These are phyloP conservation scores for Reticulascus tulasneorum DNA, from an alignment of 2,329 filamentous ascomycete genomes.

Conservation along the genomic window DNA sequence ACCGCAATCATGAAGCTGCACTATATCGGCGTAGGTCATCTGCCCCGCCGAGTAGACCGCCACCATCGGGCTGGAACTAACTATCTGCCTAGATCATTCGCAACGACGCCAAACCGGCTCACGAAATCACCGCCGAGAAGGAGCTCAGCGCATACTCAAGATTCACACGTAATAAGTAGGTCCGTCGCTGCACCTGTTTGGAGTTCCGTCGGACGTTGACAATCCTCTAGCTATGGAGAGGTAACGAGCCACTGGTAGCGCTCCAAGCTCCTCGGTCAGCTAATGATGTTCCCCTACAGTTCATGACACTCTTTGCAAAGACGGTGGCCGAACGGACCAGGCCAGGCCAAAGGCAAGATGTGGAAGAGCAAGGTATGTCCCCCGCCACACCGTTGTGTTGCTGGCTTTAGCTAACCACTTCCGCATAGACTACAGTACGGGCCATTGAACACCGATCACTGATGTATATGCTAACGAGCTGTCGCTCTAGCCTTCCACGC, in stretches of 20 bases:
- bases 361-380: slow-evolving; percentile 69
- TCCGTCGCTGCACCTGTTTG: too few species aligned
- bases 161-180: slow-evolving; percentile 71
- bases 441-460: too few species aligned
- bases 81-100: slow-evolving; percentile 62
- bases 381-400: neutral
- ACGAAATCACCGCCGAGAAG: slow-evolving; percentile 73
- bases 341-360: slow-evolving; percentile 77
- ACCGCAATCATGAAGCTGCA: slow-evolving; percentile 84
- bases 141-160: slow-evolving; percentile 75
- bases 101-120: slow-evolving; percentile 71
- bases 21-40: slow-evolving; percentile 72
- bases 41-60: slow-evolving; percentile 13
- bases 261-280: neutral
- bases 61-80: slow-evolving; percentile 3
- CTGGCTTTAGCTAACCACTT: neutral
- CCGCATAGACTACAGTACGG: neutral
- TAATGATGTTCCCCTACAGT: slow-evolving; percentile 29
- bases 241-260: too few species aligned
- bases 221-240: too few species aligned
- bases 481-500: slow-evolving; percentile 70
- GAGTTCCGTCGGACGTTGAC: too few species aligned
- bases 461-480: too few species aligned
- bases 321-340: slow-evolving; percentile 82
- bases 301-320: slow-evolving; percentile 83